A percentile compares a stretch with the other conserved stretches of the same genome.
Evolutionary conservation across 169 alveolate species (phyloP).

Genomic region (Hepatocystis sp.): DNA sequence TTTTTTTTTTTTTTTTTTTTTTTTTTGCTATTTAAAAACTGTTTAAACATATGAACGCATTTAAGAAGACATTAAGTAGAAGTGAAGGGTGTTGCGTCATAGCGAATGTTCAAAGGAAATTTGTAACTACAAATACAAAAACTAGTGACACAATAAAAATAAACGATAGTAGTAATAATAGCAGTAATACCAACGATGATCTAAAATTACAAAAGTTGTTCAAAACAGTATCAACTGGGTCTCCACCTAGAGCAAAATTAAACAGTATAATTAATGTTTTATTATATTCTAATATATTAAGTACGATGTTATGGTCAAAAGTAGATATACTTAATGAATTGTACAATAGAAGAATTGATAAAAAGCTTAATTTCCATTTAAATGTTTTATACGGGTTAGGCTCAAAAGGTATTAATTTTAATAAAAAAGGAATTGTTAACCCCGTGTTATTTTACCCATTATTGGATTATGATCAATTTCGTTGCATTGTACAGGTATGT

Average conservation of each 20-base stretch:
- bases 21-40: no score
- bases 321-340: conserved; percentile 50
- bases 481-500: conserved; percentile 36
- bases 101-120: no score
- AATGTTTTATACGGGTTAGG: conserved; percentile 65
- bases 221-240: conserved; percentile 40
- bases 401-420: conserved; percentile 53
- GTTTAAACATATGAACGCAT: no score
- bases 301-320: conserved; percentile 35
- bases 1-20: no score
- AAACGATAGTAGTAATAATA: not conserved
- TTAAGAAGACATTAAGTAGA: no score
- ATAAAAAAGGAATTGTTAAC: conserved; percentile 50
- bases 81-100: no score
- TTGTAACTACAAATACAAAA: no score
- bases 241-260: conserved; percentile 70
- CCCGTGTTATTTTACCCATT: conserved; percentile 52
- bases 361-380: conserved; percentile 41
- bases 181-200: conserved; percentile 1
- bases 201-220: conserved; percentile 29
- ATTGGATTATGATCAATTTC: conserved; percentile 45
- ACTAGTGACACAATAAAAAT: not conserved
- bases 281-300: conserved; percentile 24
- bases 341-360: conserved; percentile 38
- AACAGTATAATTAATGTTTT: conserved; percentile 31